phyloP scores from a whole-genome alignment of 805 yeast species.

The Wickerhamiella shivajii region DNA sequence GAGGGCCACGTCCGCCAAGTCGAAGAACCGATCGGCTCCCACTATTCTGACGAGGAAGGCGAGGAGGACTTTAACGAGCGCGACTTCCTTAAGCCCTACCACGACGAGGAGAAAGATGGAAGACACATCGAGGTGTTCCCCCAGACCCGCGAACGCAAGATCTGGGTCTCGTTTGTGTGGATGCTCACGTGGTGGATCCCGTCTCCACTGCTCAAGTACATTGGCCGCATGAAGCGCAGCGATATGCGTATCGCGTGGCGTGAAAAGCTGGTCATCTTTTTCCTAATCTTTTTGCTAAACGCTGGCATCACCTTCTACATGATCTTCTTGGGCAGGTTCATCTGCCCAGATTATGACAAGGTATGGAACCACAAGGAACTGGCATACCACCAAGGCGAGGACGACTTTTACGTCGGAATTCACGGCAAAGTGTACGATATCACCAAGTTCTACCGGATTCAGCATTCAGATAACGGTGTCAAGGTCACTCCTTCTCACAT shows the following conservation, averaged over 20 bases:
- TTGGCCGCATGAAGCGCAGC: conserved; percentile 28
- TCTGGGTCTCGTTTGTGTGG: conserved; percentile 30
- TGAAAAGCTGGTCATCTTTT: conserved; percentile 27
- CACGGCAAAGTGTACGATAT: conserved; percentile 29
- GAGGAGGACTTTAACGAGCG: conserved; percentile 16
- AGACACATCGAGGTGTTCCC: conserved; percentile 21
- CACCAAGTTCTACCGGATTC: conserved; percentile 27
- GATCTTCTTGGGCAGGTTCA: conserved; percentile 27
- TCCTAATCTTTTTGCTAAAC: conserved; percentile 25
- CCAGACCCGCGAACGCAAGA: conserved; percentile 21
- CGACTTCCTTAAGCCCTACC: conserved; percentile 17
- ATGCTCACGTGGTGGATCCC: conserved; percentile 30
- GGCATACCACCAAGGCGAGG: conserved; percentile 24
- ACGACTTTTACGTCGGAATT: conserved; percentile 27
- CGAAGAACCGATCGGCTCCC: conserved; percentile 13
- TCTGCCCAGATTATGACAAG: conserved; percentile 29
- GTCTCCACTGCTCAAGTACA: conserved; percentile 21
- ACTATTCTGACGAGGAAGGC: conserved; percentile 23
- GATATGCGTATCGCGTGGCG: conserved; percentile 32
- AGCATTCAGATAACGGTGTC: conserved; percentile 29
- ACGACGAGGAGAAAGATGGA: conserved; percentile 24
- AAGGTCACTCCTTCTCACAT: conserved; percentile 22
- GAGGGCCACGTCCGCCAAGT: conserved; percentile 9
- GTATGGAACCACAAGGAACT: conserved; percentile 28
- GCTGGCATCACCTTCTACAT: conserved; percentile 29